Percentiles rank a stretch among this genome's conserved stretches.
Evolutionary conservation across 441 rosid species (phyloP).

Genomic region (Erodium chrysanthum): DNA sequence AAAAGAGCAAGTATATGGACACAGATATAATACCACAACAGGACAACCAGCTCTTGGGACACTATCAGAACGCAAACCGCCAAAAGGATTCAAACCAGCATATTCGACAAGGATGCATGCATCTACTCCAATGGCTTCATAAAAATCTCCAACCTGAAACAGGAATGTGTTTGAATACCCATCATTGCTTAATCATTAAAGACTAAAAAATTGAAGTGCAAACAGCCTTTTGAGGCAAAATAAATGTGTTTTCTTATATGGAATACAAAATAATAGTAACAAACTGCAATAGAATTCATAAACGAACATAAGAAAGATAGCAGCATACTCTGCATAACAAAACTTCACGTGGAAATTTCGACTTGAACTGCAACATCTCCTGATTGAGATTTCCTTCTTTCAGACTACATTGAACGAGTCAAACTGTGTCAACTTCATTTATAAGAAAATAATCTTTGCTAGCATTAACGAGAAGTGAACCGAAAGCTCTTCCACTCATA

Average conservation of each 20-base stretch:
- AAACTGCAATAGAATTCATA: background rate
- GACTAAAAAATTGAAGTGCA: background rate
- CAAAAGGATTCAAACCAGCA: constrained; percentile 98
- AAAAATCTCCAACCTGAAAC: constrained; percentile 87
- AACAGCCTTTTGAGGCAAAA: background rate
- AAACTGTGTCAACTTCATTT: constrained; percentile 13
- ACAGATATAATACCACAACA: constrained; percentile 49
- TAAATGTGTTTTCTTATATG: constrained; percentile 3
- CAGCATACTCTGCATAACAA: constrained; percentile 86
- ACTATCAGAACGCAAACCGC: constrained; percentile 81
- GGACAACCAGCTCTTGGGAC: constrained; percentile 98
- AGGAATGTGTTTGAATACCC: constrained; percentile 9
- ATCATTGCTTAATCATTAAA: constrained; percentile 1
- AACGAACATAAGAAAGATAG: background rate
- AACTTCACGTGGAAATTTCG: constrained; percentile 89
- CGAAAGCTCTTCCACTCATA: background rate
- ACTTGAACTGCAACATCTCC: constrained; percentile 87
- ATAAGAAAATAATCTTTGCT: background rate
- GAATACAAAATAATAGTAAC: background rate
- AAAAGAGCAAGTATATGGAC: constrained; percentile 1
- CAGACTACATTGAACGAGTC: constrained; percentile 42
- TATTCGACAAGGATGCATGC: constrained; percentile 92
- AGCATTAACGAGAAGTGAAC: background rate
- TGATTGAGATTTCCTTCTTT: constrained; percentile 85
- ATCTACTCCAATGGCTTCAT: constrained; percentile 94